phyloP scores from a whole-genome alignment of 352 stramenopile genomes.

The Globisporangium uncinulatum region DNA sequence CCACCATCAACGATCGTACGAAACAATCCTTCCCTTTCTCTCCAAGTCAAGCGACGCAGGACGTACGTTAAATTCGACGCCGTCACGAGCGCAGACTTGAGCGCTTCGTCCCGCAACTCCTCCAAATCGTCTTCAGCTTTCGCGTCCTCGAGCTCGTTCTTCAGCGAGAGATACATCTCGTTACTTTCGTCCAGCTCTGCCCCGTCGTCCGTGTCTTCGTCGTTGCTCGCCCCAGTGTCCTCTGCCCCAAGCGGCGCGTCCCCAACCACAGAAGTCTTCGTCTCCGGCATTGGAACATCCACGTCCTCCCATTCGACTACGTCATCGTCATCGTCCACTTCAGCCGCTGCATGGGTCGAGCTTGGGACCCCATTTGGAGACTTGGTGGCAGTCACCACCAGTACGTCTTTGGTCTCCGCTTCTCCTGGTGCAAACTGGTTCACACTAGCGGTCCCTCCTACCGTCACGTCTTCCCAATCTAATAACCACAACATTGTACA shows the following conservation, averaged over 20 bases:
- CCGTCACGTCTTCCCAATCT: conserved; percentile 30
- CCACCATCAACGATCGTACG: too few relatives aligned
- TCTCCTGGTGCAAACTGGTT: background rate
- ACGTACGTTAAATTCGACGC: conserved; percentile 80
- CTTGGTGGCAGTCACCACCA: background rate
- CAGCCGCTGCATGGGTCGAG: background rate
- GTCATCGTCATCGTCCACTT: conserved; percentile 22
- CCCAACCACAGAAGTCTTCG: too few relatives aligned
- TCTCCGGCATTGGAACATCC: background rate
- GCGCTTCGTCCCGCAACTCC: conserved; percentile 53
- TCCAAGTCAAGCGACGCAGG: background rate
- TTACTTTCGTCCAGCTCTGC: conserved; percentile 17
- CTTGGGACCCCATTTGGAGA: background rate
- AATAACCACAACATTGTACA: background rate
- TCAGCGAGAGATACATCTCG: conserved; percentile 52
- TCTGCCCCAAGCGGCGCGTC: background rate
- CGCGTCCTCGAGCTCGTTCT: conserved; percentile 65
- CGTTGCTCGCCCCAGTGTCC: background rate
- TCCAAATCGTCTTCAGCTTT: conserved; percentile 63
- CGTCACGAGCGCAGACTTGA: conserved; percentile 72
- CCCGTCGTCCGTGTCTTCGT: conserved; percentile 13
- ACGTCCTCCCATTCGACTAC: conserved; percentile 54
- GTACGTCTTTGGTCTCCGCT: conserved; percentile 1
- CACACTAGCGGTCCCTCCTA: too few relatives aligned
- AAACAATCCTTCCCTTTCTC: background rate